Conservation (phyloP, 257 asterid species). For the Solanum pennellii region DNA sequence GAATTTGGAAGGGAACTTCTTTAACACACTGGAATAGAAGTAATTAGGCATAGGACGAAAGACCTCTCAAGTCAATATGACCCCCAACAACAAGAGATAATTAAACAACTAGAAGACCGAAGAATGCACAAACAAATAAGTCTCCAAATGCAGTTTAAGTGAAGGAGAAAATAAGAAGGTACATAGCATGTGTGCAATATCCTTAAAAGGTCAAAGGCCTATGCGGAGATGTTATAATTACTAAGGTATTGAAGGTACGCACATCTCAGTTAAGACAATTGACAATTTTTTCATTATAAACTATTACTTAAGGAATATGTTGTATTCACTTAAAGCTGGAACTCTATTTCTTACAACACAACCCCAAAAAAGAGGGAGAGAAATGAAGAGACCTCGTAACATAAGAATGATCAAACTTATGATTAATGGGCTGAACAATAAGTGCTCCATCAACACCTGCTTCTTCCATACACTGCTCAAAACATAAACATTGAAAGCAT, state of each 20-base stretch:
- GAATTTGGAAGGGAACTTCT: conserved; percentile 62
- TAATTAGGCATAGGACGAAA: background rate
- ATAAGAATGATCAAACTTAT: conserved; percentile 85
- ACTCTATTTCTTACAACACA: background rate
- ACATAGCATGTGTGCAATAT: background rate
- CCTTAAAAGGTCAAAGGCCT: background rate
- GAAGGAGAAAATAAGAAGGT: background rate
- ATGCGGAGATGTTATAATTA: background rate
- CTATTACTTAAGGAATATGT: background rate
- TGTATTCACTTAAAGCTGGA: background rate
- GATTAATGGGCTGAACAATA: conserved; percentile 86
- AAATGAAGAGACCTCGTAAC: conserved; percentile 56
- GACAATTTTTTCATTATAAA: background rate
- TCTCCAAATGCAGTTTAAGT: background rate
- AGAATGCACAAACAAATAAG: background rate
- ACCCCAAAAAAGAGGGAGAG: background rate
- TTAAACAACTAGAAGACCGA: background rate
- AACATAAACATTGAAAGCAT: background rate
- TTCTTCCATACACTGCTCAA: conserved; percentile 55
- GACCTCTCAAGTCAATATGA: background rate
- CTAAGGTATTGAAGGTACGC: background rate
- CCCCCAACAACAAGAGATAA: background rate
- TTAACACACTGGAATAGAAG: conserved; percentile 52
- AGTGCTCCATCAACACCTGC: conserved; percentile 88
- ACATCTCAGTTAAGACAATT: background rate